Conservation (phyloP, 805 yeast species). For the Candida mattraensis region DNA sequence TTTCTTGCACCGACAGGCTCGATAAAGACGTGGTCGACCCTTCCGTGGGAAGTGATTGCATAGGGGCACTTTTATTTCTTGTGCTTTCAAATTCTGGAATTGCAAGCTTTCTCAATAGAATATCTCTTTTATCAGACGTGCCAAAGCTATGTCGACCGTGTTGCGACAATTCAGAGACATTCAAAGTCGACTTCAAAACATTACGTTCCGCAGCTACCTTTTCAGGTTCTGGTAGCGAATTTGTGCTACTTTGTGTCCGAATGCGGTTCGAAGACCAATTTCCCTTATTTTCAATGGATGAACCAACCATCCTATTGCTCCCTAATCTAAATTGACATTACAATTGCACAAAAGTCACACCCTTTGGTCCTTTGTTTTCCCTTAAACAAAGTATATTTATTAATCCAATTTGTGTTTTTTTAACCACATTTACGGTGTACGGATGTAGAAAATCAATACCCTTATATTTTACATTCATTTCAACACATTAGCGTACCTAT, state of each 20-base stretch:
- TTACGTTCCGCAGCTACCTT: neutral
- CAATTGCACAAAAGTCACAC: too few relatives aligned
- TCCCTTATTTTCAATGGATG: too few relatives aligned
- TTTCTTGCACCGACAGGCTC: conserved; percentile 17
- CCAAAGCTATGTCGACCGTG: conserved; percentile 1
- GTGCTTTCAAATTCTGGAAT: conserved; percentile 26
- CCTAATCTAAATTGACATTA: too few relatives aligned
- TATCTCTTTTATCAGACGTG: conserved; percentile 11
- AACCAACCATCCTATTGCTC: too few relatives aligned
- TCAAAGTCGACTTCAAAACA: neutral
- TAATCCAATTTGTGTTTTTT: neutral
- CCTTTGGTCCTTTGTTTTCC: too few relatives aligned
- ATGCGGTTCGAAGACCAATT: too few relatives aligned
- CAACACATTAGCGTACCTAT: conserved; percentile 48
- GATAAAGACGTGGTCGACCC: conserved; percentile 17
- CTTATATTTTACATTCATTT: conserved; percentile 31
- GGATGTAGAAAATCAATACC: neutral
- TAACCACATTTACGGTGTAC: neutral
- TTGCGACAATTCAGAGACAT: conserved; percentile 2
- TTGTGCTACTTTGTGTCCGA: too few relatives aligned
- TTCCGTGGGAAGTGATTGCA: conserved; percentile 18
- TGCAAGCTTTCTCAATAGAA: conserved; percentile 15
- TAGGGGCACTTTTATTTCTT: conserved; percentile 26
- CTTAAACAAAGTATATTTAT: too few relatives aligned
- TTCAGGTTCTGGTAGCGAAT: neutral